Percentiles rank a stretch among this genome's conserved stretches.
These are phyloP conservation scores for Trichophyton schoenleinii DNA, from an alignment of 2,329 filamentous ascomycete genomes.

Conservation along the genomic window DNA sequence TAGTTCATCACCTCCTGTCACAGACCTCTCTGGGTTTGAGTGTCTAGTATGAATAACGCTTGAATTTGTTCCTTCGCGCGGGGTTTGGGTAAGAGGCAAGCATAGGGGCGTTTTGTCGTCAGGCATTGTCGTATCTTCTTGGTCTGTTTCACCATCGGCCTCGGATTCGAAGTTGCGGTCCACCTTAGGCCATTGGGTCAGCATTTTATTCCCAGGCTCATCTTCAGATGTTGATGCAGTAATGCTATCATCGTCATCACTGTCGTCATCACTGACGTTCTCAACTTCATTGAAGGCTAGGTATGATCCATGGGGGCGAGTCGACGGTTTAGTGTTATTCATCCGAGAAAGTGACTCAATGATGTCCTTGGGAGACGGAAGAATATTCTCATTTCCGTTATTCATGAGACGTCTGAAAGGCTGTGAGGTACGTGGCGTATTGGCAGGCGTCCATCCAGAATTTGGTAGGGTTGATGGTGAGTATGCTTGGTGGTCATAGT, in stretches of 20 bases:
- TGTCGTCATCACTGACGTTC: slow-evolving; percentile 14
- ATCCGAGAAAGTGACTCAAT: slow-evolving; percentile 16
- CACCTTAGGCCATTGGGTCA: not conserved
- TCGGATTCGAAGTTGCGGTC: not conserved
- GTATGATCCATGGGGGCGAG: slow-evolving; percentile 7
- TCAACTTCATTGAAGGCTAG: slow-evolving; percentile 6
- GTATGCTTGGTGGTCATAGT: not conserved
- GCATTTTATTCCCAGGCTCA: slow-evolving; percentile 4
- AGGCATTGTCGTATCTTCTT: not conserved
- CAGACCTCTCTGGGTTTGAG: not conserved
- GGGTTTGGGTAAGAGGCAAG: not conserved
- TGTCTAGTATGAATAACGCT: not conserved
- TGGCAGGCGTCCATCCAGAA: slow-evolving; percentile 26
- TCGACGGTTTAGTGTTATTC: slow-evolving; percentile 7
- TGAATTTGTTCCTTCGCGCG: not conserved
- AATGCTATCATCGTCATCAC: slow-evolving; percentile 9
- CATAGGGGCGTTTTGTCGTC: not conserved
- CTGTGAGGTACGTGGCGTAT: slow-evolving; percentile 24
- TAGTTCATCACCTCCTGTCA: not conserved
- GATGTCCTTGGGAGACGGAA: slow-evolving; percentile 18
- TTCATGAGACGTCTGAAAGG: not conserved
- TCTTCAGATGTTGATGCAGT: slow-evolving; percentile 7
- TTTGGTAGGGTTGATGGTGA: slow-evolving; percentile 1
- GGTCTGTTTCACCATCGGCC: not conserved
- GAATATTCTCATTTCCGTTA: not conserved